Evolutionary conservation across 2,329 filamentous ascomycete species (phyloP).

Genomic region (Thielaviopsis musarum): DNA sequence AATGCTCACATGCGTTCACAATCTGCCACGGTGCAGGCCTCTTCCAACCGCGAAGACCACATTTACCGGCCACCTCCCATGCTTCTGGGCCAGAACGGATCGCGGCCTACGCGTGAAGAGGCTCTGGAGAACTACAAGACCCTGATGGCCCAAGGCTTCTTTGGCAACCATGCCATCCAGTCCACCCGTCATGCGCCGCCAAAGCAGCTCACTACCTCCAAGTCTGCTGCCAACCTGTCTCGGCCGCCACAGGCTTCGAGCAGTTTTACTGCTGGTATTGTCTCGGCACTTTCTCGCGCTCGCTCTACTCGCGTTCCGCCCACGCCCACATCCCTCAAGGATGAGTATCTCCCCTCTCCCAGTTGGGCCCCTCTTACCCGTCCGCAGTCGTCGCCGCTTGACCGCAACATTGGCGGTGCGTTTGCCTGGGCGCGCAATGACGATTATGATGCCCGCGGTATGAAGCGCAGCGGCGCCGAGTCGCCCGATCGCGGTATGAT

Average conservation of each 20-base stretch:
- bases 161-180: slow-evolving; percentile 39
- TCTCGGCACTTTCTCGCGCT: not conserved
- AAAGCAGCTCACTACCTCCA: slow-evolving; percentile 9
- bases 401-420: slow-evolving; percentile 7
- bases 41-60: not conserved
- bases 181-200: slow-evolving; percentile 32
- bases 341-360: slow-evolving; percentile 6
- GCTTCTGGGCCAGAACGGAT: slow-evolving; percentile 1
- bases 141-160: slow-evolving; percentile 41
- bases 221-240: slow-evolving; percentile 10
- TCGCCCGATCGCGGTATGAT: slow-evolving; percentile 20
- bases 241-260: slow-evolving; percentile 5
- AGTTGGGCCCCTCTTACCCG: slow-evolving; percentile 5
- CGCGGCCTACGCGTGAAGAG: slow-evolving; percentile 25
- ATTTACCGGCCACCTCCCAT: not conserved
- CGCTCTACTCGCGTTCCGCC: slow-evolving; percentile 10
- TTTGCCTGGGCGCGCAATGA: not conserved
- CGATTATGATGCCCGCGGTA: slow-evolving; percentile 25
- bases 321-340: slow-evolving; percentile 8
- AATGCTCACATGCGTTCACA: not conserved
- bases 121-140: slow-evolving; percentile 39
- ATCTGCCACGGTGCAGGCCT: not conserved
- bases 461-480: slow-evolving; percentile 29
- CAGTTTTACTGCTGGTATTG: slow-evolving; percentile 8
- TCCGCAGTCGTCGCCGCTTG: slow-evolving; percentile 15